phyloP scores from a whole-genome alignment of 441 rosid species.

The Isatis lusitanica region DNA sequence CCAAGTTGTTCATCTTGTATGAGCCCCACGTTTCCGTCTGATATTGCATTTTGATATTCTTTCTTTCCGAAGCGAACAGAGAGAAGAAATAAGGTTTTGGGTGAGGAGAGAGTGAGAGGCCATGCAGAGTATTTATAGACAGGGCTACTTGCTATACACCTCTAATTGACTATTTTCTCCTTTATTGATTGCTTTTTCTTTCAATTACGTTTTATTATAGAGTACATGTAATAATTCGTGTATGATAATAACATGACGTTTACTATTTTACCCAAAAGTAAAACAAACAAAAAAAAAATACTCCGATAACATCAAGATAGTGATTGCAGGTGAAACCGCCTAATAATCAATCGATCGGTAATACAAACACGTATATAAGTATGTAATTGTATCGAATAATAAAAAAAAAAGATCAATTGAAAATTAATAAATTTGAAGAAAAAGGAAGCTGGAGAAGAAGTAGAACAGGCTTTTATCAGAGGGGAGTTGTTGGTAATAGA shows the following conservation, averaged over 20 bases:
- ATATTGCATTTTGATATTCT: constrained; percentile 41
- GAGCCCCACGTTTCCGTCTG: constrained; percentile 46
- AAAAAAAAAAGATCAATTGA: background rate
- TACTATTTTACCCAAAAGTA: background rate
- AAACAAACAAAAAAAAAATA: background rate
- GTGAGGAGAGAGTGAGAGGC: constrained; percentile 15
- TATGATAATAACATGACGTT: background rate
- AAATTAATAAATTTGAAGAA: background rate
- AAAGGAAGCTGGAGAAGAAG: constrained; percentile 24
- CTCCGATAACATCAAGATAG: constrained; percentile 12
- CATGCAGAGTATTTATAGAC: constrained; percentile 36
- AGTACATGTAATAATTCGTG: background rate
- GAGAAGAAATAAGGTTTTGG: constrained; percentile 11
- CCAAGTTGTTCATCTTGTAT: constrained; percentile 38
- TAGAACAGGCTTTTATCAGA: constrained; percentile 48
- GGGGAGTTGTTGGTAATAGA: constrained; percentile 49
- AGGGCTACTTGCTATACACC: background rate
- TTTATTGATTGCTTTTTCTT: background rate
- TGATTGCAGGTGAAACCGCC: constrained; percentile 22
- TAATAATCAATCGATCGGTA: background rate
- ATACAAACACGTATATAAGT: background rate
- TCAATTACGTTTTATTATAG: background rate
- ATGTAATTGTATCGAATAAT: no score
- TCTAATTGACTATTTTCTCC: background rate
- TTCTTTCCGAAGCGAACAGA: background rate